Conservation (phyloP, 129 eudicot species). For the Ambrosia trifida region DNA sequence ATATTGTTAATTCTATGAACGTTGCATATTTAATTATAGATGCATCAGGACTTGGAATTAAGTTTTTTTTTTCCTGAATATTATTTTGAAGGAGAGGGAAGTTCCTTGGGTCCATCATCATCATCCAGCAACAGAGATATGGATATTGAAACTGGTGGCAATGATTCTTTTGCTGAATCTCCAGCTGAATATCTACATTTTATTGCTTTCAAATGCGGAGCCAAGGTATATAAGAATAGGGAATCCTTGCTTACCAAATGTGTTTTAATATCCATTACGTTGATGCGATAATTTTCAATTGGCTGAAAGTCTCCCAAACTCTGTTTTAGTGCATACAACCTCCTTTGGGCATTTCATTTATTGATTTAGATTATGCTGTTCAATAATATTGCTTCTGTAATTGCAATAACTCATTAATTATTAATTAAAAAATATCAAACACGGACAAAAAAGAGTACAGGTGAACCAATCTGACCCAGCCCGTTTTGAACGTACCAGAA, state of each 20-base stretch:
- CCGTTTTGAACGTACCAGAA: not conserved
- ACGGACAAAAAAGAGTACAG: not conserved
- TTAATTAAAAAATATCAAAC: not conserved
- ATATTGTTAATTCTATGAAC: not conserved
- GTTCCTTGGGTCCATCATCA: conserved; percentile 53
- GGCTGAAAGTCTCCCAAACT: not conserved
- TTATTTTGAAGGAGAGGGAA: conserved; percentile 64
- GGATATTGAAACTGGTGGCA: conserved; percentile 60
- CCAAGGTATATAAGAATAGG: conserved; percentile 66
- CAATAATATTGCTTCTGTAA: not conserved
- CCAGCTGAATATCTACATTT: conserved; percentile 71
- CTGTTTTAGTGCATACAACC: not conserved
- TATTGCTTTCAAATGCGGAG: conserved; percentile 79
- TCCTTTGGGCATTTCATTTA: not conserved
- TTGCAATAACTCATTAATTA: not conserved
- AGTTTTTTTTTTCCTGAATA: not conserved
- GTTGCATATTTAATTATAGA: not conserved
- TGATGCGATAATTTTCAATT: not conserved
- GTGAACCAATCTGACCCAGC: not conserved
- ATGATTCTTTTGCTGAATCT: conserved; percentile 52
- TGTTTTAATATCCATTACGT: not conserved
- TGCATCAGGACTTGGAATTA: not conserved
- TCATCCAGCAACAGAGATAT: conserved; percentile 64
- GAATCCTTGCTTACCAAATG: conserved; percentile 11
- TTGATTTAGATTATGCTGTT: not conserved